These are phyloP conservation scores for Scortechinia acanthostroma DNA, from an alignment of 2,329 filamentous ascomycete genomes.

Conservation along the genomic window DNA sequence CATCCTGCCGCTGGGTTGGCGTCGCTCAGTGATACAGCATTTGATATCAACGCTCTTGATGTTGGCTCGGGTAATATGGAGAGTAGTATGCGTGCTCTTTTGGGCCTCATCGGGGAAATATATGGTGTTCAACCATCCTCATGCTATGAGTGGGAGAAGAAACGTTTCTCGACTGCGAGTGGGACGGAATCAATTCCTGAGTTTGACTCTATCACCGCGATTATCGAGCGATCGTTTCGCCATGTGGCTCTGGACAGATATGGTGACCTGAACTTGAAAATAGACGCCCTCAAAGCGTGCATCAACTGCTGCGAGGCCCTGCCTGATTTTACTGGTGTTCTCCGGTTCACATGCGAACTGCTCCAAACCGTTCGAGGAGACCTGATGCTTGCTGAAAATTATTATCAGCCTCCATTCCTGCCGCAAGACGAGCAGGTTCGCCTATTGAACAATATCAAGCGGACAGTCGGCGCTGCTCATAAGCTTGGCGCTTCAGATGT, in stretches of 20 bases:
- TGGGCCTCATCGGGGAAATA: constrained; percentile 23
- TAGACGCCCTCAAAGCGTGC: constrained; percentile 49
- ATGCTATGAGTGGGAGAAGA: constrained; percentile 18
- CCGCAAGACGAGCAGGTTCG: constrained; percentile 49
- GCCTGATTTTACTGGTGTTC: constrained; percentile 51
- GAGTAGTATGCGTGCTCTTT: constrained; percentile 23
- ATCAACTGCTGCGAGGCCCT: constrained; percentile 56
- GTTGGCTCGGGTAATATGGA: constrained; percentile 29
- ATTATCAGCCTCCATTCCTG: constrained; percentile 34
- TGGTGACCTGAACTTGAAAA: constrained; percentile 46
- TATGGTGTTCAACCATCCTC: constrained; percentile 27
- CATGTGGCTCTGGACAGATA: constrained; percentile 35
- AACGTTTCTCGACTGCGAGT: constrained; percentile 8
- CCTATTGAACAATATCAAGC: constrained; percentile 47
- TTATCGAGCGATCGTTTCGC: constrained; percentile 31
- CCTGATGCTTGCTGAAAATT: constrained; percentile 36
- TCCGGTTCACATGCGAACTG: constrained; percentile 48
- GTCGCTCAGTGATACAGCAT: constrained; percentile 33
- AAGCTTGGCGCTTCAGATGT: constrained; percentile 40
- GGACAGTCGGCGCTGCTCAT: constrained; percentile 47
- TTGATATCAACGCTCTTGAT: constrained; percentile 30
- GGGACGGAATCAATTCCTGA: constrained; percentile 10
- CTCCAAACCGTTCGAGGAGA: constrained; percentile 45
- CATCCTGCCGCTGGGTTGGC: constrained; percentile 55
- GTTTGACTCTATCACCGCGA: constrained; percentile 24